These are phyloP conservation scores for Catunica adiposa DNA, from an alignment of 2,329 filamentous ascomycete species.

Conservation along the genomic window DNA sequence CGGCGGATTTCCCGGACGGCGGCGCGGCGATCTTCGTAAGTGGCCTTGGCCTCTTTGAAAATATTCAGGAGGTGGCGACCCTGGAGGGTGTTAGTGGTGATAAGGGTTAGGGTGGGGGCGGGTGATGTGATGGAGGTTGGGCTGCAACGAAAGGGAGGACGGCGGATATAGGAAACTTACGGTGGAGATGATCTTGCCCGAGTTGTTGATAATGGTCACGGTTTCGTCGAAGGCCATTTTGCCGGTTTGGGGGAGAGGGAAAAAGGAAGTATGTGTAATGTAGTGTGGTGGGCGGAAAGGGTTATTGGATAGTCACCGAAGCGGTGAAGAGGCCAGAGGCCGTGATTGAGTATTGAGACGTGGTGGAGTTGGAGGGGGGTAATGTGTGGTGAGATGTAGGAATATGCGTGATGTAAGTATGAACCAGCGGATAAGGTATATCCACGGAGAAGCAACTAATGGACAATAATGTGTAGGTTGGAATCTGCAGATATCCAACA, in stretches of 20 bases:
- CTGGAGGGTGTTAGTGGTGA: slow-evolving; percentile 27
- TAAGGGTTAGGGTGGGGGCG: slow-evolving; percentile 4
- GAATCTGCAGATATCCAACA: background rate
- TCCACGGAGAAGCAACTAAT: no score
- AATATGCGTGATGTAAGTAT: background rate
- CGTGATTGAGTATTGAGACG: background rate
- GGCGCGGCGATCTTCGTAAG: slow-evolving; percentile 77
- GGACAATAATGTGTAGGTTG: no score
- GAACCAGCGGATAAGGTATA: no score
- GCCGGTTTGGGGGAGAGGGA: background rate
- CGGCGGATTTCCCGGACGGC: slow-evolving; percentile 52
- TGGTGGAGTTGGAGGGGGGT: background rate
- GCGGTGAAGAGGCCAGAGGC: background rate
- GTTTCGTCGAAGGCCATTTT: slow-evolving; percentile 44
- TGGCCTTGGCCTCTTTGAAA: slow-evolving; percentile 80
- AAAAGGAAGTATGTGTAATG: background rate
- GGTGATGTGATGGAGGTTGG: background rate
- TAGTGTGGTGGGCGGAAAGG: background rate
- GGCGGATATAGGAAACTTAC: slow-evolving; percentile 34
- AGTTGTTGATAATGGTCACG: slow-evolving; percentile 78
- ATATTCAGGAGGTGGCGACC: slow-evolving; percentile 80
- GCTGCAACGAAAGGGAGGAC: background rate
- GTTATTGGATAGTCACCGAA: background rate
- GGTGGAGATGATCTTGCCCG: slow-evolving; percentile 78
- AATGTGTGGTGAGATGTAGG: background rate